Base-by-base conservation (phyloP, 73 alveolate genomes). In the Paramecium biaurelia region DNA sequence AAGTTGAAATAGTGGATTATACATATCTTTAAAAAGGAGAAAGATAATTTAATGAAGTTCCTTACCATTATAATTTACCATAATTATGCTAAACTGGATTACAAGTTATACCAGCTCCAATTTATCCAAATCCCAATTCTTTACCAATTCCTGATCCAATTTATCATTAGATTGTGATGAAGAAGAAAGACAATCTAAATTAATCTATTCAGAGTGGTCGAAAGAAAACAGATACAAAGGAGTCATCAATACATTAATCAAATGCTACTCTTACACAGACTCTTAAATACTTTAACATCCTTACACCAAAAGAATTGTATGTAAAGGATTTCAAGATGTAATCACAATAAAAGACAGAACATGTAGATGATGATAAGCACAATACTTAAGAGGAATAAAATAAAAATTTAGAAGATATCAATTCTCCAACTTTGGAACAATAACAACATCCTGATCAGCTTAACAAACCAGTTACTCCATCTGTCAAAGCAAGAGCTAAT, bases 101-200 rank as follows among this genome's bases (percentile, higher is more conserved):
- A 72, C 92, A 98, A 89, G 89, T 85, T 0, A 97, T 98, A 10
- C 99, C 99, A 30, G 99, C 96, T 38, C 99, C 99, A 58, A 95
- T 97, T 85, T 98, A 97, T 96, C 99, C 99, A 53, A 99, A 98
- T 84, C 99, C 99, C 58, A 99, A 98, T 90, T 97, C 97, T 57
- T 95, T 97, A 57, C 99, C 99, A 12, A 96, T 98, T 37, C 99
- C 99, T 11, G 99, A 99, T 41, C 99, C 99, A 90, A 95, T 93
- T 57, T 96, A 95, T 70, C 97, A 95, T 74, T 97, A 97, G 85
- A 98, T 98, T 9, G 98, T 98, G 28, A 97, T 94, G 93, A 97
- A 97, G 92, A 99, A 99, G 20, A 79, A 45, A 24, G 90, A 79
- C 32, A 45, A 38, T 24, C 72, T 30, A 7, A 79, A 79, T 45